Conservation (phyloP, 352 stramenopile species). For the Phytophthora hibernalis region DNA sequence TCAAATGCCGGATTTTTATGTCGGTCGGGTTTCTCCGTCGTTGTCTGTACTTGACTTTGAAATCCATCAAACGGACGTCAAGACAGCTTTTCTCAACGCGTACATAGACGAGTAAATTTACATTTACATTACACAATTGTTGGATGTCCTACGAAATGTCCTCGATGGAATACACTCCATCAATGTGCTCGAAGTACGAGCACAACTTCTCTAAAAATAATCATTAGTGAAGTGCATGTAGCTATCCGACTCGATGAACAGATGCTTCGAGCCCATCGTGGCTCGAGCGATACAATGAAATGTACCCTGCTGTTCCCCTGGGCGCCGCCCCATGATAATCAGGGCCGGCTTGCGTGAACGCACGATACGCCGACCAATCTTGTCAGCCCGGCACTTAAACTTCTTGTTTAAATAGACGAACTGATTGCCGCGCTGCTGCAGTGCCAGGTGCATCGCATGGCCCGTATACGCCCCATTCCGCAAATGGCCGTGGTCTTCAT, state of each 20-base stretch:
- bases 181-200: conserved; percentile 5
- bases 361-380: neutral
- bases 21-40: no score
- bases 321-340: conserved; percentile 2
- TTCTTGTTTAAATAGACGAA: conserved; percentile 6
- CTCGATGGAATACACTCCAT: conserved; percentile 10
- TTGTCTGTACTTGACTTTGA: no score
- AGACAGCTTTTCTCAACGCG: no score
- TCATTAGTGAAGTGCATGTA: neutral
- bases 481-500: conserved; percentile 4
- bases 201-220: neutral
- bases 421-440: neutral
- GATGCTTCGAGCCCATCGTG: neutral
- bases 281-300: conserved; percentile 1
- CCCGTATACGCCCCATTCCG: conserved; percentile 3
- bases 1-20: no score
- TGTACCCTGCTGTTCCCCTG: conserved; percentile 4
- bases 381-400: neutral
- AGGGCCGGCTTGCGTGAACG: neutral
- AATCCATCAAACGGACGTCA: no score
- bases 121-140: no score
- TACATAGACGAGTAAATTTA: no score
- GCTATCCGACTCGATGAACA: conserved; percentile 6
- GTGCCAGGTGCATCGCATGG: neutral
- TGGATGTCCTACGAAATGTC: no score